Conservation (phyloP, 768 basidiomycete genomes). For the Termitomyces sp. region DNA sequence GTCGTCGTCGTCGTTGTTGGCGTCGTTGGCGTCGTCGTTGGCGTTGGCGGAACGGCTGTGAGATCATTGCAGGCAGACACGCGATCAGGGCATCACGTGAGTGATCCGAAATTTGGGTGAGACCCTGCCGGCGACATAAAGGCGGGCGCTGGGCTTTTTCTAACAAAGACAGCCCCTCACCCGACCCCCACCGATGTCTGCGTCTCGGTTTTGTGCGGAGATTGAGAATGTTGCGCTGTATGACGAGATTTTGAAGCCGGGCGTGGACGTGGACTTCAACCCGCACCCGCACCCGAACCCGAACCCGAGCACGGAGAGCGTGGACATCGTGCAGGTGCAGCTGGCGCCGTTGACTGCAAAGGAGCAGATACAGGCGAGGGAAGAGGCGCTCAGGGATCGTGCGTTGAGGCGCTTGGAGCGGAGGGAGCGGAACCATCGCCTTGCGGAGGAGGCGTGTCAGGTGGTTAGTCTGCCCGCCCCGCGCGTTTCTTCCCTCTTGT, state of each 20-base stretch:
- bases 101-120: slow-evolving; percentile 8
- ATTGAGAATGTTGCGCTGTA: neutral
- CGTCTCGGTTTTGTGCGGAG: neutral
- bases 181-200: neutral
- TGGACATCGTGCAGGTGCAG: slow-evolving; percentile 12
- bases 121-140: too few species aligned
- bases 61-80: neutral
- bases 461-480: too few species aligned
- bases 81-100: slow-evolving; percentile 5
- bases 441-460: slow-evolving; percentile 13
- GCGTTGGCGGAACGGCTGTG: neutral
- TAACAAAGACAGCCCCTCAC: neutral
- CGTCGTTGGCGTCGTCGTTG: slow-evolving; percentile 9
- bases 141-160: neutral
- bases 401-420: slow-evolving; percentile 13
- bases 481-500: too few species aligned
- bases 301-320: slow-evolving; percentile 4
- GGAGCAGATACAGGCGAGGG: slow-evolving; percentile 6
- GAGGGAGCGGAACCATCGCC: slow-evolving; percentile 11
- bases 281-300: too few species aligned
- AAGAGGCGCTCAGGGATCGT: slow-evolving; percentile 8
- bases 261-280: too few species aligned
- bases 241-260: neutral
- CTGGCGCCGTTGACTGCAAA: slow-evolving; percentile 3
- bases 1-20: neutral